Conservation (phyloP, 805 yeast genomes). For the Teunomyces lycoperdinae region DNA sequence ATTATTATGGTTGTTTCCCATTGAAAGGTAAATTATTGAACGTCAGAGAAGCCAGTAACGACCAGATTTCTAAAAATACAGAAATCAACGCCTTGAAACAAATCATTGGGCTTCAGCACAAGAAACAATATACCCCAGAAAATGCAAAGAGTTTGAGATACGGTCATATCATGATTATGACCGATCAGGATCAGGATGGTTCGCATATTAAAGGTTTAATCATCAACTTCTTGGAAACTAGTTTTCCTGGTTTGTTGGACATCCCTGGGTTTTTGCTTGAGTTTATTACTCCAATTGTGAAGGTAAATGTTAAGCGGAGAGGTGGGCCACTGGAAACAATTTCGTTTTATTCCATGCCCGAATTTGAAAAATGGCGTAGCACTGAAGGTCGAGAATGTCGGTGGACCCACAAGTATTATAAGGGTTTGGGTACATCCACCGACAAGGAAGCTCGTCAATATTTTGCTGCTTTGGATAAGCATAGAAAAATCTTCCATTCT, state of each 20-base stretch:
- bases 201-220: conserved; percentile 95
- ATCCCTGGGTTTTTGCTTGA: conserved; percentile 91
- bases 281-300: conserved; percentile 94
- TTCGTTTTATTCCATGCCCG: conserved; percentile 92
- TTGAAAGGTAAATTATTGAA: conserved; percentile 91
- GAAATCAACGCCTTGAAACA: conserved; percentile 95
- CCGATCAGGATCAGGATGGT: conserved; percentile 99
- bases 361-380: conserved; percentile 90
- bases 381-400: conserved; percentile 69
- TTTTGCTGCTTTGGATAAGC: conserved; percentile 79
- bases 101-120: conserved; percentile 93
- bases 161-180: conserved; percentile 98
- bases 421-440: conserved; percentile 96
- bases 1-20: conserved; percentile 92
- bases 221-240: conserved; percentile 87
- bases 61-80: conserved; percentile 86
- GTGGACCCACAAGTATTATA: conserved; percentile 94
- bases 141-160: conserved; percentile 76
- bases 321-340: conserved; percentile 52
- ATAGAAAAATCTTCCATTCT: conserved; percentile 80
- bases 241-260: conserved; percentile 89
- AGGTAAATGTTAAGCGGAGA: conserved; percentile 67
- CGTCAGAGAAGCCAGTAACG: conserved; percentile 96
- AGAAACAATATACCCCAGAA: conserved; percentile 63
- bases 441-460: conserved; percentile 83